Evolutionary conservation across 202 grass and related monocot species (phyloP).

Genomic region (Digitaria exilis): DNA sequence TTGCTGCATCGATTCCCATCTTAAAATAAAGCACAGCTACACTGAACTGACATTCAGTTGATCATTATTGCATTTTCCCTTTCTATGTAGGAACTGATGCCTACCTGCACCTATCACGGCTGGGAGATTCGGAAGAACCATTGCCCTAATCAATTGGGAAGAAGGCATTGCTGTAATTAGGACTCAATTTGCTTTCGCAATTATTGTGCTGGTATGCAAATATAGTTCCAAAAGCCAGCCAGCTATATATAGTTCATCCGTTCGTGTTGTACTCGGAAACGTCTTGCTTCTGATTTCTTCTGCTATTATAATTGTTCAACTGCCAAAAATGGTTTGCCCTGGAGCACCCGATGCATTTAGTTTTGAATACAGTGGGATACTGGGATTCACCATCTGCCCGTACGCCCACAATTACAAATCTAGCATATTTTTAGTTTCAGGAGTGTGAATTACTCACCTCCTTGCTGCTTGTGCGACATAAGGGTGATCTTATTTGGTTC

Average conservation of each 20-base stretch:
- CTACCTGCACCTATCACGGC: conserved; percentile 92
- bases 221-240: conserved; percentile 50
- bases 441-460: neutral
- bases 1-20: neutral
- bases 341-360: neutral
- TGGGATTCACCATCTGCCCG: neutral
- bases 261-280: conserved; percentile 18
- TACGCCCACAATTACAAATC: neutral
- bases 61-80: neutral
- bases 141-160: conserved; percentile 53
- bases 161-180: conserved; percentile 40
- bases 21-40: neutral
- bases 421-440: neutral
- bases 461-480: neutral
- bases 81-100: conserved; percentile 84
- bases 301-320: neutral
- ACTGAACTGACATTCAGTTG: neutral
- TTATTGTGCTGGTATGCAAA: conserved; percentile 52
- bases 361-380: neutral
- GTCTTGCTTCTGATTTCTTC: conserved; percentile 8
- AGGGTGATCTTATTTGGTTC: neutral
- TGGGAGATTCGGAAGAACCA: conserved; percentile 95
- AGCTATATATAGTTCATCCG: conserved; percentile 29
- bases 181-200: conserved; percentile 21
- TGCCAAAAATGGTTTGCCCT: neutral